Percentiles rank a stretch among this genome's conserved stretches.
Conservation (phyloP, 2,329 filamentous ascomycete genomes). For the Fusarium dlaminii region DNA sequence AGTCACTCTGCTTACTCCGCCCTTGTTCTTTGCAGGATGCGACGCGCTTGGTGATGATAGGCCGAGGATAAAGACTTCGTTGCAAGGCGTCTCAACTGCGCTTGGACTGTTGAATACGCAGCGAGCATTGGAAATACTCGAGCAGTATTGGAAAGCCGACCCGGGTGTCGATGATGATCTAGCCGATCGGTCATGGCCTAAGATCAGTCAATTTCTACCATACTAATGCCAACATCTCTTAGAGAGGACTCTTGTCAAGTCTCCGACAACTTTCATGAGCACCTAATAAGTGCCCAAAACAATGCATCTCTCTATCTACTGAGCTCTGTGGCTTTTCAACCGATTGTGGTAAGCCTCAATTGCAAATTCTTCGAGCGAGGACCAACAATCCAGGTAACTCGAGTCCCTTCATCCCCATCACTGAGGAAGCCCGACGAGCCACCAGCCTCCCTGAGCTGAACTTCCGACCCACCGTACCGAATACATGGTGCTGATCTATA, state of each 20-base stretch:
- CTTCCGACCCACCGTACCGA: neutral
- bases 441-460: neutral
- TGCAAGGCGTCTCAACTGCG: constrained; percentile 22
- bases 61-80: constrained; percentile 11
- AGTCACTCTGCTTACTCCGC: constrained; percentile 21
- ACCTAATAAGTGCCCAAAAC: neutral
- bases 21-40: constrained; percentile 27
- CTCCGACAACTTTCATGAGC: neutral
- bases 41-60: constrained; percentile 23
- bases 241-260: neutral
- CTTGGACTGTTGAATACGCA: constrained; percentile 24
- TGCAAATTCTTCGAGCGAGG: too few species aligned
- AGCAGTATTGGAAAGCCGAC: constrained; percentile 19
- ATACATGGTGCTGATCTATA: neutral
- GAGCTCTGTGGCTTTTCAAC: neutral
- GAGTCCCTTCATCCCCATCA: neutral
- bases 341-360: neutral
- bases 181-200: constrained; percentile 18
- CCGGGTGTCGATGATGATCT: constrained; percentile 16
- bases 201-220: constrained; percentile 20
- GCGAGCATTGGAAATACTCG: constrained; percentile 24
- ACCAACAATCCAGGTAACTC: neutral
- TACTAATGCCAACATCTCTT: neutral
- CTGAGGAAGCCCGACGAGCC: neutral
- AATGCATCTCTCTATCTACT: neutral